Conservation (phyloP, 2,329 filamentous ascomycete species). For the Fusarium haematococcum region DNA sequence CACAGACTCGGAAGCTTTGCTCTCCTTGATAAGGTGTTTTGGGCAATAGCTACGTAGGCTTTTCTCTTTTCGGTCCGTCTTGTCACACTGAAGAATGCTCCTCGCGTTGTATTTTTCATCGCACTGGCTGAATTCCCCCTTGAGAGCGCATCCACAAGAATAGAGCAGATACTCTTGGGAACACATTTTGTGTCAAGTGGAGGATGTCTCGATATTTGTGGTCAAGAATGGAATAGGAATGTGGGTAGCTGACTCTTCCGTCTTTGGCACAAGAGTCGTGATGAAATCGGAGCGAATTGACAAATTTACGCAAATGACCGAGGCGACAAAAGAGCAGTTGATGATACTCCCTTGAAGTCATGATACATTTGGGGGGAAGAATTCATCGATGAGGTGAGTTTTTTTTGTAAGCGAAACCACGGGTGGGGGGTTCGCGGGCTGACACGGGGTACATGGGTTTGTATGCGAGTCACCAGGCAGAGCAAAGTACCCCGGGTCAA, state of each 20-base stretch:
- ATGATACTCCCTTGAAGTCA: not conserved
- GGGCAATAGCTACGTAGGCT: not conserved
- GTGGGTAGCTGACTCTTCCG: not conserved
- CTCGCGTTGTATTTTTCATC: not conserved
- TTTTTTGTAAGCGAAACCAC: not conserved
- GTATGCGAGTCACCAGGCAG: not conserved
- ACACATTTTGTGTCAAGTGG: not conserved
- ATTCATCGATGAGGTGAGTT: not conserved
- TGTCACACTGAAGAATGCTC: not conserved
- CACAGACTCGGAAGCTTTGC: not conserved
- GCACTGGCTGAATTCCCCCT: constrained; percentile 7
- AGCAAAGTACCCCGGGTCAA: constrained; percentile 15
- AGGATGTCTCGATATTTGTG: not conserved
- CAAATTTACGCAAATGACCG: not conserved
- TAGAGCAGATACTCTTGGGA: not conserved
- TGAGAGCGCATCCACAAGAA: not conserved
- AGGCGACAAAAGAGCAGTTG: not conserved
- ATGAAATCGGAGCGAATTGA: not conserved
- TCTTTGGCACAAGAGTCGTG: not conserved
- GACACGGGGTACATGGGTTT: constrained; percentile 7
- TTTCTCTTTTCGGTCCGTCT: not conserved
- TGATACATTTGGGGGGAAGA: not conserved
- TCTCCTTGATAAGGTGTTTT: constrained; percentile 2
- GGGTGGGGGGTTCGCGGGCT: constrained; percentile 4
- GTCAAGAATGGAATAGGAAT: not conserved